Conservation (phyloP, 2,329 filamentous ascomycete species). For the Sordariomycetes sp. region DNA sequence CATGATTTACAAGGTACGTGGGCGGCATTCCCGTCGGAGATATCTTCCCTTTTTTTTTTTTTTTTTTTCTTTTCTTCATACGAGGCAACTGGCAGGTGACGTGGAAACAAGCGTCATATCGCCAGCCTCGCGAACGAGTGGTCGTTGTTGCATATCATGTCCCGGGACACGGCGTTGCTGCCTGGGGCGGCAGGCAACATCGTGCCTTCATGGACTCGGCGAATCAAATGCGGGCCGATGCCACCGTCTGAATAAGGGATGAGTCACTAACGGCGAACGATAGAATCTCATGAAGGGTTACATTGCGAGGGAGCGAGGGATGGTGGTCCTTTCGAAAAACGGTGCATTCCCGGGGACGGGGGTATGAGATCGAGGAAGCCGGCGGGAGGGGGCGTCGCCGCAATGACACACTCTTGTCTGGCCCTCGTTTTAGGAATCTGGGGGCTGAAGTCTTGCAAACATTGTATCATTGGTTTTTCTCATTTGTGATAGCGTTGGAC, state of each 20-base stretch:
- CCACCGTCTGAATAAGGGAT: not conserved
- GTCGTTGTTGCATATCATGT: not conserved
- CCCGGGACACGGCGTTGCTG: not conserved
- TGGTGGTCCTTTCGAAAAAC: constrained; percentile 84
- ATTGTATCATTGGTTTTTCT: not conserved
- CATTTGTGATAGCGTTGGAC: not conserved
- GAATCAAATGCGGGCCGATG: not conserved
- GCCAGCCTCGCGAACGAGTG: constrained; percentile 3
- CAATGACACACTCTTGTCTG: not conserved
- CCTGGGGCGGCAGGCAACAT: not conserved
- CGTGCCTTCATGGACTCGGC: not conserved
- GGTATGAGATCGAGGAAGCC: constrained; percentile 23
- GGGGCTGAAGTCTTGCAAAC: not conserved
- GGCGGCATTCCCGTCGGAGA: not conserved
- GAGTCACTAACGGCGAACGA: constrained; percentile 3
- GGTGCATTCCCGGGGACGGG: constrained; percentile 91
- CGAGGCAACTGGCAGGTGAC: not conserved
- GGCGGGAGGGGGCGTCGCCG: not conserved
- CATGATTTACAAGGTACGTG: constrained; percentile 88
- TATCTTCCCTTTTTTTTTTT: not conserved
- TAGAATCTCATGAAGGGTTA: constrained; percentile 96
- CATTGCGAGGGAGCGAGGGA: constrained; percentile 79
- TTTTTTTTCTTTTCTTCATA: not conserved
- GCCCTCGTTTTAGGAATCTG: not conserved
- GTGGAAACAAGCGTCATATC: not conserved